These are phyloP conservation scores for Phytopythium vexans DNA, from an alignment of 352 stramenopile genomes.

Conservation along the genomic window DNA sequence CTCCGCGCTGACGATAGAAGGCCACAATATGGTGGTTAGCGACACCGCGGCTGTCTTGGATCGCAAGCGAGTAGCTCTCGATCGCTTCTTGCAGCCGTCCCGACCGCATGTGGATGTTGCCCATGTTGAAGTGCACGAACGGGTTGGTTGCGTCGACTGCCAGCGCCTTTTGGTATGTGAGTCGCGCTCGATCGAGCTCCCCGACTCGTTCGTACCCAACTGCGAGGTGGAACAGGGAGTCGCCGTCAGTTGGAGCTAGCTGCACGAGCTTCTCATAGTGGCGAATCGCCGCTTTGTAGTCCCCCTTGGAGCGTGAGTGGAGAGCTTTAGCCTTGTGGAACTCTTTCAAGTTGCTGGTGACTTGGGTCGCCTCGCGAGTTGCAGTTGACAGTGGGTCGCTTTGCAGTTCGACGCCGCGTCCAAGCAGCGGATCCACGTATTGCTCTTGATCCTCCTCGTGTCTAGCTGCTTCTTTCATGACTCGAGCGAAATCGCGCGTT, in stretches of 20 bases:
- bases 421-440: conserved; percentile 42
- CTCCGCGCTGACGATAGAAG: conserved; percentile 52
- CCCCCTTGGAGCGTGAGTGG: conserved; percentile 41
- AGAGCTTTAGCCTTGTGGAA: conserved; percentile 37
- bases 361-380: conserved; percentile 20
- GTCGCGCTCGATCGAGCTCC: conserved; percentile 18
- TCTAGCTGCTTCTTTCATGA: conserved; percentile 37
- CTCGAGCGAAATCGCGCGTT: conserved; percentile 5
- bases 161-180: conserved; percentile 35
- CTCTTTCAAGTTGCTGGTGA: conserved; percentile 35
- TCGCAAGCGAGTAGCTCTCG: conserved; percentile 37
- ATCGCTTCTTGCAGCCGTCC: conserved; percentile 36
- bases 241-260: conserved; percentile 8
- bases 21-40: conserved; percentile 7
- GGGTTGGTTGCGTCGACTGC: conserved; percentile 16
- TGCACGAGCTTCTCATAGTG: conserved; percentile 32
- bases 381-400: conserved; percentile 13
- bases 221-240: conserved; percentile 42
- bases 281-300: conserved; percentile 36
- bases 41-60: conserved; percentile 19
- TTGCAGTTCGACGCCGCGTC: conserved; percentile 44
- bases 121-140: conserved; percentile 54
- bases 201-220: conserved; percentile 47
- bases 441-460: conserved; percentile 37
- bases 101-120: conserved; percentile 48